Evolutionary conservation across 192 early-diverging fungal genomes (phyloP).

Genomic region (Gryganskiella cystojenkinii): DNA sequence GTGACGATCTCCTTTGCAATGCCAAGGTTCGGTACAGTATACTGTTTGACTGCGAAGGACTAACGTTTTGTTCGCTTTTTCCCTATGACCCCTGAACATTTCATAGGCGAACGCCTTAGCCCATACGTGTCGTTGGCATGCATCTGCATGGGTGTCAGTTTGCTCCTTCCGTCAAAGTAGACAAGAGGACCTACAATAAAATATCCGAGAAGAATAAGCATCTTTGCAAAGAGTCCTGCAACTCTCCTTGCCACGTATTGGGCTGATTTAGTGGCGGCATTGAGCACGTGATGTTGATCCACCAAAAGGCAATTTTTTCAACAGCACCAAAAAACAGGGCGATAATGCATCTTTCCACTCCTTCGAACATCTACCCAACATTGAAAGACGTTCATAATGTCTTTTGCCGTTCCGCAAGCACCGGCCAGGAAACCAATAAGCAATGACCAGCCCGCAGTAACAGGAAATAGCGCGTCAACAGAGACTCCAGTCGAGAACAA

Average conservation of each 20-base stretch:
- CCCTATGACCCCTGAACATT: too few relatives aligned
- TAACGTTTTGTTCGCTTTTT: too few relatives aligned
- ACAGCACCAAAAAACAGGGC: too few relatives aligned
- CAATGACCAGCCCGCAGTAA: not conserved
- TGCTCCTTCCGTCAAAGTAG: conserved; percentile 52
- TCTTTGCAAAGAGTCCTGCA: not conserved
- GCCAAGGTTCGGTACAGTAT: not conserved
- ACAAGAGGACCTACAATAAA: conserved; percentile 6
- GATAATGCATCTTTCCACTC: too few relatives aligned
- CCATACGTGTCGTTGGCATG: conserved; percentile 96
- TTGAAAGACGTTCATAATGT: too few relatives aligned
- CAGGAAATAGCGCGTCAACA: too few relatives aligned
- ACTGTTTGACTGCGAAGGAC: not conserved
- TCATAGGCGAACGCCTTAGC: conserved; percentile 87
- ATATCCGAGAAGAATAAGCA: not conserved
- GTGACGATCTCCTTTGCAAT: not conserved
- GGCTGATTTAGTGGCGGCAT: too few relatives aligned
- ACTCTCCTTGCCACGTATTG: too few relatives aligned
- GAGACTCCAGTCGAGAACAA: not conserved
- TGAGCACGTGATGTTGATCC: too few relatives aligned
- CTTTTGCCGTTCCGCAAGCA: conserved; percentile 36
- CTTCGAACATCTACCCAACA: too few relatives aligned
- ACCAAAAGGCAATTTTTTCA: too few relatives aligned
- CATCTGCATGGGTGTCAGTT: conserved; percentile 83
- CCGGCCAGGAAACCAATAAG: conserved; percentile 5